Evolutionary conservation across 2,329 filamentous ascomycete genomes (phyloP).

Genomic region (Aspergillus tubingensis): DNA sequence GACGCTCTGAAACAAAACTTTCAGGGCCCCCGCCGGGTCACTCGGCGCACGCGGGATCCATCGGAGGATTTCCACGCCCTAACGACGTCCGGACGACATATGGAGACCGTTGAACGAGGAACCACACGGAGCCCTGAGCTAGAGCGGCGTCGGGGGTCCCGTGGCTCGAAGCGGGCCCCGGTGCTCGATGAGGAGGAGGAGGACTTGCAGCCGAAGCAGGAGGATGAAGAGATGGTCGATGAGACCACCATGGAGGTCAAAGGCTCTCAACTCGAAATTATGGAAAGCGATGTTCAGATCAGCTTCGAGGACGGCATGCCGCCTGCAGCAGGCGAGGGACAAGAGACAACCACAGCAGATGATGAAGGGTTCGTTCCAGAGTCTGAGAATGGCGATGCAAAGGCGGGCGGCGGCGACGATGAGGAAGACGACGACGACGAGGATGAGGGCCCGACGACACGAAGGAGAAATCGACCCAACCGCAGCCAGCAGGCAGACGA

Average conservation of each 20-base stretch:
- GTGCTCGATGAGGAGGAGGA: constrained; percentile 28
- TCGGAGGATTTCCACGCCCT: constrained; percentile 59
- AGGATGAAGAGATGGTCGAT: constrained; percentile 55
- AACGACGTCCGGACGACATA: constrained; percentile 61
- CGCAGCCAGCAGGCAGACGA: constrained; percentile 28
- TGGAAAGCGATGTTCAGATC: constrained; percentile 44
- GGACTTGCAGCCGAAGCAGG: constrained; percentile 22
- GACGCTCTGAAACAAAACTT: constrained; percentile 29
- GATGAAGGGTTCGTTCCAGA: constrained; percentile 43
- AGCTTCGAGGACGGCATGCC: constrained; percentile 36
- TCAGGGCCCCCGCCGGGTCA: constrained; percentile 52
- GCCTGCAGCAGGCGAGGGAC: constrained; percentile 22
- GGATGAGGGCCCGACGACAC: constrained; percentile 56
- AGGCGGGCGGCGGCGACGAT: constrained; percentile 32
- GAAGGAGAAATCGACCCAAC: constrained; percentile 43
- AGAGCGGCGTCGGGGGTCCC: constrained; percentile 31
- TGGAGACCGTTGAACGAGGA: constrained; percentile 55
- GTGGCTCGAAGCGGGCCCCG: constrained; percentile 44
- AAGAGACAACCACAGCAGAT: constrained; percentile 34
- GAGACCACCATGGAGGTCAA: constrained; percentile 40
- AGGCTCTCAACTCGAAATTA: constrained; percentile 44
- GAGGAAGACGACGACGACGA: constrained; percentile 54
- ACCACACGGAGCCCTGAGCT: constrained; percentile 54
- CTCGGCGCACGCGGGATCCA: constrained; percentile 60
- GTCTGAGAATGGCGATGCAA: constrained; percentile 42